Evolutionary conservation across 495 filamentous ascomycete species (phyloP), one percentile per base, ranked within the genome.

Genomic region (Trichoderma gamsii): DNA sequence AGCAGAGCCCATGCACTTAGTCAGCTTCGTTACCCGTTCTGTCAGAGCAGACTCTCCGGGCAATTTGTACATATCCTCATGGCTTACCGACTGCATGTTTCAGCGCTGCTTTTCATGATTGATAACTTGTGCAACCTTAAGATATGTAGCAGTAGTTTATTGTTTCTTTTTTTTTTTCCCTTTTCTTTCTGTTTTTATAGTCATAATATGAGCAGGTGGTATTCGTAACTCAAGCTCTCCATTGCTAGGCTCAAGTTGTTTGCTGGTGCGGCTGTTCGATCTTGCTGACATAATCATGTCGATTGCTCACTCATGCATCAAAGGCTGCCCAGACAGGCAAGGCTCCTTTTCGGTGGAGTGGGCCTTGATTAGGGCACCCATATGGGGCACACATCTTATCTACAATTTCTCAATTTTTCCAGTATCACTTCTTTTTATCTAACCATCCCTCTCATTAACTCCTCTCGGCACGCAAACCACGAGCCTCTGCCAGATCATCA

Each of bases 401-500:
- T 61, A 13, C 56, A 61, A 61, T 61, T 61, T 32, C 56, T 29
- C 13, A 16, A 35, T 32, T 61, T 61, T 25, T 15, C 29, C 56
- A 6, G 27, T 7, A 21, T 52, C 49, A 21, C 49, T 52, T 52
- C 21, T 52, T 65, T 65, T 38, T 43, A n/a, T 12, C 21, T 43
- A 25, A 65, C 64, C 64, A 43, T 4, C n/a, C 64, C 35, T 23
- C n/a, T 27, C 32, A 12, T 23, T 29, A 66, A 29, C 56, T 9
- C 25, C 44, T 16, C 44, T 44, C 29, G 65, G 65, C 65, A 66
- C 21, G 65, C 65, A 49, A 66, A 66, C 65, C 65, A 49, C 65
- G 65, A 66, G 65, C 65, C 65, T 66, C 65, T 66, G 65, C 25
- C 65, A 46, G 13, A 66, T 49, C n/a, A 66, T 29, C 65, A 66